Conservation (phyloP, 2,329 filamentous ascomycete genomes). For the Cercospora nicotianae region DNA sequence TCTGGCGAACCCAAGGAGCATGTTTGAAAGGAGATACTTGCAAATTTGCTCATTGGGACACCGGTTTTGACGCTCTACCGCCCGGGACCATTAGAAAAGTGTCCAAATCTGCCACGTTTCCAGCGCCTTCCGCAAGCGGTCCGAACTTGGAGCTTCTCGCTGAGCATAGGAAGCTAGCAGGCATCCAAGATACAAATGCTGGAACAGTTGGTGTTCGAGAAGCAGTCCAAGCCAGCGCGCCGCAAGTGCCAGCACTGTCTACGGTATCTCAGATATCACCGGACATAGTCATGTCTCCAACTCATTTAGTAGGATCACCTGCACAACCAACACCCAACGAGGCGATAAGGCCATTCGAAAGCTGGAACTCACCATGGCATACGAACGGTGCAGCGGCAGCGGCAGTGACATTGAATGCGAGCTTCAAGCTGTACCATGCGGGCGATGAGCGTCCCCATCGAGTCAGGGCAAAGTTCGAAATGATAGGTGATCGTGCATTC, state of each 20-base stretch:
- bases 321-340: background rate
- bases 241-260: background rate
- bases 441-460: background rate
- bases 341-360: background rate
- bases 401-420: background rate
- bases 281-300: background rate
- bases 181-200: background rate
- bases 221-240: background rate
- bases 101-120: background rate
- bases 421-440: constrained; percentile 6
- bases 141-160: constrained; percentile 4
- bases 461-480: background rate
- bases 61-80: constrained; percentile 19
- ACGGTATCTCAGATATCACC: background rate
- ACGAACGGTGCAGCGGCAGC: background rate
- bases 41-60: constrained; percentile 27
- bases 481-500: constrained; percentile 2
- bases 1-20: constrained; percentile 18
- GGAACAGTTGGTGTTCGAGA: background rate
- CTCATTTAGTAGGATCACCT: background rate
- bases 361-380: background rate
- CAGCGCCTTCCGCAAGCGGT: background rate
- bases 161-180: background rate
- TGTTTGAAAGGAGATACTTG: constrained; percentile 24
- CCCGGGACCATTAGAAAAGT: constrained; percentile 16